Base-by-base conservation (phyloP, 2,329 filamentous ascomycete genomes). In the Diaporthe citrichinensis region DNA sequence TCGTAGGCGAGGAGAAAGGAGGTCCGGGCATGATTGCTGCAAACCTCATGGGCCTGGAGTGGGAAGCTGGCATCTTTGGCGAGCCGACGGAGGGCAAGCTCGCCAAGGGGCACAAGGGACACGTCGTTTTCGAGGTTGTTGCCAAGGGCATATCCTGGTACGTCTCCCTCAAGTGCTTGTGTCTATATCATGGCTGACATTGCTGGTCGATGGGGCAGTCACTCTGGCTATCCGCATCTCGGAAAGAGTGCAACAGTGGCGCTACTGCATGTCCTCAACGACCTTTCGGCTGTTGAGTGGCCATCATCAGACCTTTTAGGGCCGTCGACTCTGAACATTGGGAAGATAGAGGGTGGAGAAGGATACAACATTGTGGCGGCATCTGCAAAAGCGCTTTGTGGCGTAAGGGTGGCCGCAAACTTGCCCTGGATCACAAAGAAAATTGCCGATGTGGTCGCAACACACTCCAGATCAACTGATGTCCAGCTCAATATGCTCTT, bases 21-120 rank as follows among this genome's bases (percentile, higher is more conserved):
- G 93, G 93, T 4, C 89, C 90, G 62, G 93, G 93, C 8, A 95
- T 95, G 93, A 65, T 76, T 44, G 82, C 81, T 31, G 85, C 83
- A 2, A 86, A 92, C 80, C 81, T 85, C 7, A 81, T 90, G 57
- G 82, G 85, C 71, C 77, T 88, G 78, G 80, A 74, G 25, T 92
- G 91, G 86, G 88, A 92, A 65, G 88, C 92, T 8, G 88, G 93
- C 76, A 91, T 92, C 78, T 95, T 95, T 80, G 93, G 93, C 20
- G 93, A 95, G 80, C 93, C 93, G 0, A 95, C 93, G 0, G 93
- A 95, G 78, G 86, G 89, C 53, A 93, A 92, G 79, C 89, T 95
- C 7, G 92, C 92, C 0, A 86, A 89, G 20, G 93, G 93, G 12
- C 93, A 95, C 84, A 95, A 95, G 82, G 93, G 93, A 10, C 92